Conservation (phyloP, 176 grass and related monocot species). For the Rhynchospora breviuscula region DNA sequence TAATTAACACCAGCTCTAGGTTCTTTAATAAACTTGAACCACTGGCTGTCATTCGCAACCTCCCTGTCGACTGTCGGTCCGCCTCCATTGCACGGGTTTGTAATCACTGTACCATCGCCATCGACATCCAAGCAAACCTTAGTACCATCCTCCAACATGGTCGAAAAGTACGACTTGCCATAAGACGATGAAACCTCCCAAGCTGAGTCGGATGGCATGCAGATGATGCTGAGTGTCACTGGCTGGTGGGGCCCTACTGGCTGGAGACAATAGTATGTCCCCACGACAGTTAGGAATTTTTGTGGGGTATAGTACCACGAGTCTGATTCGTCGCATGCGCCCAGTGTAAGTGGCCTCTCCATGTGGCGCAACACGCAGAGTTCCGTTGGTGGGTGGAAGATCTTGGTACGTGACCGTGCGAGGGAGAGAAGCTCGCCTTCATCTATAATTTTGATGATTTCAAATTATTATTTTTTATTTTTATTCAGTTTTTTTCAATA, state of each 20-base stretch:
- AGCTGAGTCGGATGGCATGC: conserved; percentile 19
- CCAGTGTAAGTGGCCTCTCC: conserved; percentile 19
- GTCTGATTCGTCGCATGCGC: conserved; percentile 19
- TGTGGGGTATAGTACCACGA: conserved; percentile 42
- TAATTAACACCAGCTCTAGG: neutral
- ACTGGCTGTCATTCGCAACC: conserved; percentile 24
- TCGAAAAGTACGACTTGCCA: conserved; percentile 27
- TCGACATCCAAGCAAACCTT: conserved; percentile 36
- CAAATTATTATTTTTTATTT: neutral
- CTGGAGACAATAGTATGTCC: conserved; percentile 34
- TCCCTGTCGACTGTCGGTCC: neutral
- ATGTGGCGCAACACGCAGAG: conserved; percentile 20
- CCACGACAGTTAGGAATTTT: conserved; percentile 17
- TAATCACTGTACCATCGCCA: neutral
- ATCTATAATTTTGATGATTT: neutral
- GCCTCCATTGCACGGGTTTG: conserved; percentile 23
- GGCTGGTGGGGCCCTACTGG: conserved; percentile 6
- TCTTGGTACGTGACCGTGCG: conserved; percentile 3
- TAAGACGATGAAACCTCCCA: conserved; percentile 3
- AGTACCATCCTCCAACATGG: conserved; percentile 18
- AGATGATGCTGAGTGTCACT: conserved; percentile 28
- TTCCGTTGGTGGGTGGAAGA: conserved; percentile 30
- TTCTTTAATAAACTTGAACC: conserved; percentile 28
- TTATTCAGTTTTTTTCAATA: neutral
- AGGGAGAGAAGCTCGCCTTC: neutral